These are phyloP conservation scores for Phanerodontia chrysosporium DNA, from an alignment of 768 basidiomycete genomes.

Conservation along the genomic window DNA sequence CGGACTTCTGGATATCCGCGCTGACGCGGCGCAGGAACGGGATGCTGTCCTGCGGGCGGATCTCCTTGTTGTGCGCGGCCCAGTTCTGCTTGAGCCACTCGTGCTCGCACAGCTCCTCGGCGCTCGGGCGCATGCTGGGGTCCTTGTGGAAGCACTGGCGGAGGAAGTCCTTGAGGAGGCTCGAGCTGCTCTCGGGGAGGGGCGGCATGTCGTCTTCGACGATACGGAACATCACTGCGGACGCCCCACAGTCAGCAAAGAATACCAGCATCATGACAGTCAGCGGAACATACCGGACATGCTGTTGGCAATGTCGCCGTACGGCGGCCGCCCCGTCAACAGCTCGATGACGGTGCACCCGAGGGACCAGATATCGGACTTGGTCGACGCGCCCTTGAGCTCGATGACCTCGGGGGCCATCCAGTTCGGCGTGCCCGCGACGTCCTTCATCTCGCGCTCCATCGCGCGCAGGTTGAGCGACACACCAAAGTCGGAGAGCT, in stretches of 20 bases:
- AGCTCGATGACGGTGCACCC: slow-evolving; percentile 94
- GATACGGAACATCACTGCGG: slow-evolving; percentile 93
- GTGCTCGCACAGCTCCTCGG: slow-evolving; percentile 84
- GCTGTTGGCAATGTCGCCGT: slow-evolving; percentile 81
- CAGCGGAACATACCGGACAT: slow-evolving; percentile 73
- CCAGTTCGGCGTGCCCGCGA: slow-evolving; percentile 97
- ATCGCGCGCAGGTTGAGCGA: slow-evolving; percentile 93
- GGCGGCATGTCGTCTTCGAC: slow-evolving; percentile 92
- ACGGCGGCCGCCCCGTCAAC: slow-evolving; percentile 88
- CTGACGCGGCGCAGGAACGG: slow-evolving; percentile 93
- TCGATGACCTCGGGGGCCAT: slow-evolving; percentile 99
- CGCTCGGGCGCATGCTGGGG: slow-evolving; percentile 76
- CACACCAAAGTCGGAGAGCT: slow-evolving; percentile 96
- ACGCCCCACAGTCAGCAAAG: neutral
- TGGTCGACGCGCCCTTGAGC: slow-evolving; percentile 88
- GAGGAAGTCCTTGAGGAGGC: slow-evolving; percentile 76
- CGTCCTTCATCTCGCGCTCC: slow-evolving; percentile 78
- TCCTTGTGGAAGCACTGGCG: slow-evolving; percentile 89
- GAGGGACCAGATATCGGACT: slow-evolving; percentile 94
- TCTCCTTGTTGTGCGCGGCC: slow-evolving; percentile 74
- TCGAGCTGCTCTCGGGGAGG: slow-evolving; percentile 74
- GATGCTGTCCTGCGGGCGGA: slow-evolving; percentile 91
- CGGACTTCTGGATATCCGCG: slow-evolving; percentile 74
- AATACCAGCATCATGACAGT: neutral
- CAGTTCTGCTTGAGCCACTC: slow-evolving; percentile 84